Conservation (phyloP, 805 yeast species). For the Maudiozyma saulgeensis region DNA sequence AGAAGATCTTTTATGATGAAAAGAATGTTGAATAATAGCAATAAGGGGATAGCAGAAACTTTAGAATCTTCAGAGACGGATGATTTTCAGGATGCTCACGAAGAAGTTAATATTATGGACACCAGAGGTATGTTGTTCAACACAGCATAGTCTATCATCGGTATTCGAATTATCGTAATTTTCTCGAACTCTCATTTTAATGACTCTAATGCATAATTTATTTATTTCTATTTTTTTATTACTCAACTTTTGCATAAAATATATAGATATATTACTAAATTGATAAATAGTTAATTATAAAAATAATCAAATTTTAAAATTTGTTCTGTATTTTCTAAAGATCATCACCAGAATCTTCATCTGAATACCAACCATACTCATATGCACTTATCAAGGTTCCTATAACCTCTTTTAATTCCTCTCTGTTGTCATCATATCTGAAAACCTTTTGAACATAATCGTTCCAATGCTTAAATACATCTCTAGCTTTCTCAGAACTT, state of each 20-base stretch:
- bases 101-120: constrained; percentile 15
- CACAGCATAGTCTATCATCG: not conserved
- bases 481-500: constrained; percentile 23
- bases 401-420: constrained; percentile 42
- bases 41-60: not conserved
- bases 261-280: not conserved
- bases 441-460: constrained; percentile 25
- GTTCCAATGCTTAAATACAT: constrained; percentile 25
- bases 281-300: not conserved
- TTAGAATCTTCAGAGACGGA: constrained; percentile 10
- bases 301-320: not conserved
- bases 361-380: constrained; percentile 42
- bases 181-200: not conserved
- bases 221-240: not conserved
- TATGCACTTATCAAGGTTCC: constrained; percentile 38
- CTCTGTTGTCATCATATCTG: constrained; percentile 39
- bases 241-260: not conserved
- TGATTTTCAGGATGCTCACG: constrained; percentile 25
- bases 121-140: constrained; percentile 26
- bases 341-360: constrained; percentile 37
- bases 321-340: not conserved
- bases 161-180: not conserved
- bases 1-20: constrained; percentile 9
- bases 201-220: not conserved
- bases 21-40: not conserved